Percentiles rank a stretch among this genome's conserved stretches.
Evolutionary conservation across 148 eudicot genomes (phyloP).

Genomic region (Vaccinium vitisidaea): DNA sequence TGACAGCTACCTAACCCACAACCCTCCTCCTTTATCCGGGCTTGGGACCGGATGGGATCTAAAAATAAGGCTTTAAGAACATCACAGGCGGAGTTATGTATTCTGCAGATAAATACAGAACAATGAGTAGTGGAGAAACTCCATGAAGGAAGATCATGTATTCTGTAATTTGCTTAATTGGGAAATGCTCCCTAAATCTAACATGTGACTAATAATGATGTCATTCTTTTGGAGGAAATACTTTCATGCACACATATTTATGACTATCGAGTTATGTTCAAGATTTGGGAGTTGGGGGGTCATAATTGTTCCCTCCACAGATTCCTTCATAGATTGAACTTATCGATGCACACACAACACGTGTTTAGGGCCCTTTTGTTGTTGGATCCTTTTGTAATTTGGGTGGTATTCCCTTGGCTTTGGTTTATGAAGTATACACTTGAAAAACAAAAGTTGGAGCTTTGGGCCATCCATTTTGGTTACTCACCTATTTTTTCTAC

Average conservation of each 20-base stretch:
- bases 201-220: background rate
- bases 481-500: background rate
- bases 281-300: background rate
- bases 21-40: too few species aligned
- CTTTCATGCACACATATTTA: background rate
- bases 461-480: constrained; percentile 1
- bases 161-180: background rate
- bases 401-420: background rate
- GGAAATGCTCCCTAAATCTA: background rate
- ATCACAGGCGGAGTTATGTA: too few species aligned
- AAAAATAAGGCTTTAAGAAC: too few species aligned
- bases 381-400: background rate
- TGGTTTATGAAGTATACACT: background rate
- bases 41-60: too few species aligned
- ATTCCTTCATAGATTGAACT: background rate
- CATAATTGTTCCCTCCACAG: background rate
- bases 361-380: background rate
- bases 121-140: background rate
- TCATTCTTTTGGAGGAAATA: background rate
- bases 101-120: background rate
- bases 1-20: too few species aligned
- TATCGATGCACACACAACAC: background rate
- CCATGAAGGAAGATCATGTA: background rate
- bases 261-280: background rate
- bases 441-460: too few species aligned